A percentile compares a stretch with the other conserved stretches of the same genome.
Evolutionary conservation across 2,329 filamentous ascomycete genomes (phyloP).

Genomic region (Talaromyces sp.): DNA sequence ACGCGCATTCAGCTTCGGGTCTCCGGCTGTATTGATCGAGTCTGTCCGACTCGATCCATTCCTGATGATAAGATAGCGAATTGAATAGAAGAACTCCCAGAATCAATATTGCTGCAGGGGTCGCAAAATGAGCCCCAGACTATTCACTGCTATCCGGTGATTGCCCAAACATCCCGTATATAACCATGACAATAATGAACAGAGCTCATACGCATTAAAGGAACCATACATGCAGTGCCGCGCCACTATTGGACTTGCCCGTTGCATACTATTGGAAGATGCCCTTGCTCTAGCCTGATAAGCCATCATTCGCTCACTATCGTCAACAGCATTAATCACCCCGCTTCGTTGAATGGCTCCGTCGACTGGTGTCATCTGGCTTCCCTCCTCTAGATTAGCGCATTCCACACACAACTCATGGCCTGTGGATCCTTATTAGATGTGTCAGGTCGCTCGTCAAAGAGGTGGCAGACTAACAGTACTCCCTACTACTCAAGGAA

Average conservation of each 20-base stretch:
- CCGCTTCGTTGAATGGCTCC: background rate
- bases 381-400: slow-evolving; percentile 3
- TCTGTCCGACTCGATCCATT: background rate
- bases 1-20: background rate
- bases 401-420: slow-evolving; percentile 7
- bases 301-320: background rate
- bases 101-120: slow-evolving; percentile 1
- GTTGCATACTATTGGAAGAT: background rate
- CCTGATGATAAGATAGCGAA: background rate
- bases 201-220: background rate
- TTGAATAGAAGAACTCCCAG: background rate
- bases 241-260: background rate
- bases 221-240: slow-evolving; percentile 1
- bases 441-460: background rate
- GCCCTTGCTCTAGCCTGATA: slow-evolving; percentile 13
- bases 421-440: slow-evolving; percentile 5
- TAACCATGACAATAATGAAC: background rate
- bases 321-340: background rate
- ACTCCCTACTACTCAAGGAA: background rate
- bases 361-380: background rate
- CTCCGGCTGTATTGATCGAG: background rate
- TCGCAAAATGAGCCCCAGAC: background rate
- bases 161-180: background rate
- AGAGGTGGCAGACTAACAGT: background rate
- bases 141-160: background rate